Conservation (phyloP, 2,329 filamentous ascomycete genomes). For the Lasiodiplodia citricola region DNA sequence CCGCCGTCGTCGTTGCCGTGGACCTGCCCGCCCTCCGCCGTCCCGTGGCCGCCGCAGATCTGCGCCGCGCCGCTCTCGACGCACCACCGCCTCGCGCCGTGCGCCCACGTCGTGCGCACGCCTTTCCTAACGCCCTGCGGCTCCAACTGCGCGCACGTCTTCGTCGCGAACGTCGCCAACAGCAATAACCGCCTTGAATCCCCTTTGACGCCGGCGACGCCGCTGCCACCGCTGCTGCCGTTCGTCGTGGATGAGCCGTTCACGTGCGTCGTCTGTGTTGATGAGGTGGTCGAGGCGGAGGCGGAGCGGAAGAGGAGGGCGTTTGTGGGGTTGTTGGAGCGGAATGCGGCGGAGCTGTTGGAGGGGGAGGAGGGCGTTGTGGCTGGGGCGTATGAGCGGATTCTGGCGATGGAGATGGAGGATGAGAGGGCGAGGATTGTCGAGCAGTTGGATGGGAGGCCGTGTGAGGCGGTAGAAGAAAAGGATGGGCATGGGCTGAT, state of each 20-base stretch:
- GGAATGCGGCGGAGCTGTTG: background rate
- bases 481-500: background rate
- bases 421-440: background rate
- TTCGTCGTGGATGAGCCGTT: background rate
- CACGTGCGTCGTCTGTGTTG: background rate
- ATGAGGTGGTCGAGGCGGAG: background rate
- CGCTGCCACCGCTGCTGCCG: background rate
- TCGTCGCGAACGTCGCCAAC: background rate
- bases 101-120: constrained; percentile 9
- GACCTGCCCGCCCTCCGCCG: background rate
- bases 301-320: background rate
- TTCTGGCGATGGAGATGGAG: background rate
- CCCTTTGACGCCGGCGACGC: background rate
- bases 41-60: constrained; percentile 2
- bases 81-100: constrained; percentile 10
- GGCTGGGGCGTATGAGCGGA: background rate
- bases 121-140: constrained; percentile 15
- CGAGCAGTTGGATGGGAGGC: background rate
- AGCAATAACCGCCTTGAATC: background rate
- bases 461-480: background rate
- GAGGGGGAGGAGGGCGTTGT: background rate
- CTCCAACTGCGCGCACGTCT: constrained; percentile 8
- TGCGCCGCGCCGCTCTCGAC: constrained; percentile 17
- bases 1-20: background rate
- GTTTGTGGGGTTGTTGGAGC: background rate